Evolutionary conservation across 2,329 filamentous ascomycete species (phyloP).

Genomic region (Diaporthe velutina): DNA sequence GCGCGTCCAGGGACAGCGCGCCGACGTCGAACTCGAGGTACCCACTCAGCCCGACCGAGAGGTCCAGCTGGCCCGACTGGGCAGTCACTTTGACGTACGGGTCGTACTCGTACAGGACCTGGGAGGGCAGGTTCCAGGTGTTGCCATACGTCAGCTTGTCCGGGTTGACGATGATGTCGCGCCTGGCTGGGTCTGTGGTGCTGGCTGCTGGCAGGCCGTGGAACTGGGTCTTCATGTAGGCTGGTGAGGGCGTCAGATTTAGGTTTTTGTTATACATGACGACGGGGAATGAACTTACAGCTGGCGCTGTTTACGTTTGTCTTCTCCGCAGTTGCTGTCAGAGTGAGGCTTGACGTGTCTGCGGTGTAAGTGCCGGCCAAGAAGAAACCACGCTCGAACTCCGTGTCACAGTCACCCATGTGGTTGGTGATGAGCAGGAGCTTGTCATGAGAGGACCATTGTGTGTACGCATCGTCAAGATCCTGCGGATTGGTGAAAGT

Average conservation of each 20-base stretch:
- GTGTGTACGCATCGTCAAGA: constrained; percentile 13
- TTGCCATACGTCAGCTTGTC: constrained; percentile 15
- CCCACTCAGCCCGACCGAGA: constrained; percentile 56
- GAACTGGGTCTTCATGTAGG: constrained; percentile 35
- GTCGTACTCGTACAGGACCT: constrained; percentile 31
- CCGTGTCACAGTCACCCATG: constrained; percentile 34
- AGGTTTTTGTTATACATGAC: too few relatives aligned
- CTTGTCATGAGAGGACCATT: constrained; percentile 30
- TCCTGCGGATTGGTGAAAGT: constrained; percentile 28
- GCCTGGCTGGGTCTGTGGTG: constrained; percentile 10
- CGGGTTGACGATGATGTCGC: constrained; percentile 21
- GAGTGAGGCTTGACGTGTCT: not conserved
- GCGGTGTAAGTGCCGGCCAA: constrained; percentile 11
- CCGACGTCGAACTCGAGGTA: constrained; percentile 56
- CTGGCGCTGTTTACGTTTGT: not conserved
- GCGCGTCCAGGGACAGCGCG: constrained; percentile 48
- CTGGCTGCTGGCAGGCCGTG: constrained; percentile 30
- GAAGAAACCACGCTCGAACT: constrained; percentile 36
- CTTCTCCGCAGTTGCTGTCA: constrained; percentile 32
- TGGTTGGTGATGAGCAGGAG: constrained; percentile 35
- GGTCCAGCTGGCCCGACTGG: constrained; percentile 51
- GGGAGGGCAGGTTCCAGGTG: constrained; percentile 27
- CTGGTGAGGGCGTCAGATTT: not conserved
- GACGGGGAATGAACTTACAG: not conserved
- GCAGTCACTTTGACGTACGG: constrained; percentile 52